Base-by-base conservation (phyloP, 192 early-diverging fungal genomes). In the Coemansia sp. region DNA sequence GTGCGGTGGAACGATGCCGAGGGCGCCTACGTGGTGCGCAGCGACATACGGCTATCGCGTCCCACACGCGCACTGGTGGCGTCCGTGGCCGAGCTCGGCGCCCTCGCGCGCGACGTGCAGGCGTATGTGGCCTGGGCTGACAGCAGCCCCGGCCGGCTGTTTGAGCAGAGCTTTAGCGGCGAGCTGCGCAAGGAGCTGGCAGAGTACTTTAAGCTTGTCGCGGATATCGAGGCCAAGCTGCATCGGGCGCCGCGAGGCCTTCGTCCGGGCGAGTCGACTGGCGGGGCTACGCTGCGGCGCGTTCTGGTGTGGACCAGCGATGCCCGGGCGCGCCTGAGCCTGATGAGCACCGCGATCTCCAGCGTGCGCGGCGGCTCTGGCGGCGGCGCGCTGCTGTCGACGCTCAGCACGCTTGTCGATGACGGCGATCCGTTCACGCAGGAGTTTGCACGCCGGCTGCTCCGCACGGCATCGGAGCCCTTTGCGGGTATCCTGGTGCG, bases 381-480 rank as follows among this genome's bases (percentile, higher is more conserved):
- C 25, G 80, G 60, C 20, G 65, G 70, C 38, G 56, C 46, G 11
- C 35, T 77, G 15, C 52, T 79, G 5, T 85, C 89, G 5, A 78
- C 69, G 8, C 84, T 99, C 26, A 86, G 94, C 60, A 83, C 78
- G 29, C 87, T 91, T 37, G 86, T 80, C 5, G 83, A 91, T 46
- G 89, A 99, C 62, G 96, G 96, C 0, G 94, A 99, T 58, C 92
- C 96, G 10, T 84, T 91, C 23, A 83, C 90, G 45, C 81, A 87
- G 51, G 37, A 81, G 18, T 93, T 92, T 64, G 83, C 92, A 9
- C 71, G 81, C 30, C 62, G 82, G 20, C 78, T 95, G 50, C 69
- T 97, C 30, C 81, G 81, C 55, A 78, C 85, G 37, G 86, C 87
- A 41, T 60, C 92, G 0, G 74, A 71, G 28, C 96, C 96, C n/a